A percentile compares a stretch with the other conserved stretches of the same genome.
Evolutionary conservation across 371 early-diverging fungal genomes (phyloP).

Genomic region (Mucor sp.): DNA sequence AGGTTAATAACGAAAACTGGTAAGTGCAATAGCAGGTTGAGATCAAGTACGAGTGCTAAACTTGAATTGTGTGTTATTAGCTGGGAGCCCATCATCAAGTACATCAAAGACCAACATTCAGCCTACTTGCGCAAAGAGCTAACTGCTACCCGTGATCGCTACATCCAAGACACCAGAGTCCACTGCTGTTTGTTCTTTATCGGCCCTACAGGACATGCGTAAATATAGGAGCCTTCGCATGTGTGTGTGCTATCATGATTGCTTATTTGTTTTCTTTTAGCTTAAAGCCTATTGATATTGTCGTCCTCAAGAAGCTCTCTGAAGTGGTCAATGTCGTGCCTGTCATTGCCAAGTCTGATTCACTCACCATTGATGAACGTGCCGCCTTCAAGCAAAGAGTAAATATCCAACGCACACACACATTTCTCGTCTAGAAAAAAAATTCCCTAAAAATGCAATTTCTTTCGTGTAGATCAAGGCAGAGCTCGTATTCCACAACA

Average conservation of each 20-base stretch:
- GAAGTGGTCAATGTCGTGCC: slow-evolving; percentile 82
- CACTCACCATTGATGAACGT: slow-evolving; percentile 81
- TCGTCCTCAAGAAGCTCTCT: slow-evolving; percentile 71
- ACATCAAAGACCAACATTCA: slow-evolving; percentile 92
- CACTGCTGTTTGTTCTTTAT: slow-evolving; percentile 84
- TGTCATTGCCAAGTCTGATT: slow-evolving; percentile 87
- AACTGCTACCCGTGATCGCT: slow-evolving; percentile 82
- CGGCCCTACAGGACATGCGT: slow-evolving; percentile 76
- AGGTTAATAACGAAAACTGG: slow-evolving; percentile 91
- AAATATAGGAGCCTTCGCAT: slow-evolving; percentile 26
- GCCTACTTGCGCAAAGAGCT: slow-evolving; percentile 87
- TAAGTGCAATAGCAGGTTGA: slow-evolving; percentile 17
- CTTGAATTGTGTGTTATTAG: slow-evolving; percentile 28
- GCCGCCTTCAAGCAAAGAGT: slow-evolving; percentile 71
- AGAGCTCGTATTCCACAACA: slow-evolving; percentile 91
- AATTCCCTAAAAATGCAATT: neutral
- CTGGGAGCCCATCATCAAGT: slow-evolving; percentile 90
- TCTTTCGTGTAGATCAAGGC: slow-evolving; percentile 69
- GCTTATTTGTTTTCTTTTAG: slow-evolving; percentile 32
- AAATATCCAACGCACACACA: slow-evolving; percentile 3
- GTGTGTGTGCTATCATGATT: neutral
- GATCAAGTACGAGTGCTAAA: neutral
- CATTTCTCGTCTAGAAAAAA: neutral
- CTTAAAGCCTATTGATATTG: slow-evolving; percentile 80
- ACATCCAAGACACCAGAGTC: slow-evolving; percentile 84